phyloP scores from a whole-genome alignment of 306 rosid genomes.

The Quercus berberidifolia region DNA sequence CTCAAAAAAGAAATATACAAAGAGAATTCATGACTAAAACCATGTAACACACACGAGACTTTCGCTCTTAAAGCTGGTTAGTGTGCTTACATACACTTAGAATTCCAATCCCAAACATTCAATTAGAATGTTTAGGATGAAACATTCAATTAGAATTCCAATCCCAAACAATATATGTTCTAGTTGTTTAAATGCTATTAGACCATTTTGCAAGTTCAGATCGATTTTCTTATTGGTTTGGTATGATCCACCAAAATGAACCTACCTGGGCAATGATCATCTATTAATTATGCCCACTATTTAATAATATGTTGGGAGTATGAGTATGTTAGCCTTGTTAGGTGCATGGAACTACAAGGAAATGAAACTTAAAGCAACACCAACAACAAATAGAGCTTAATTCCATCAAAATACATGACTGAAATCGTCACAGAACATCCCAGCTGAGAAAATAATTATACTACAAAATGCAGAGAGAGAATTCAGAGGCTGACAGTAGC shows the following conservation, averaged over 20 bases:
- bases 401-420: neutral
- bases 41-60: no score
- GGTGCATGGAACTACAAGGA: neutral
- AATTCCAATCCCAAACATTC: neutral
- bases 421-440: neutral
- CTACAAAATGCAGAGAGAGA: neutral
- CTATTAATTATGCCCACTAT: neutral
- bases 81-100: neutral
- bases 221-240: neutral
- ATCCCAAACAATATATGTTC: neutral
- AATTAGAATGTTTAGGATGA: neutral
- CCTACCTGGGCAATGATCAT: neutral
- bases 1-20: no score
- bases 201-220: neutral
- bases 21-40: no score
- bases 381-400: neutral
- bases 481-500: slow-evolving; percentile 34
- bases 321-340: neutral
- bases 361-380: neutral
- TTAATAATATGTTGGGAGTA: neutral
- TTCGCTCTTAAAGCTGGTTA: neutral
- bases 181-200: neutral
- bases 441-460: neutral
- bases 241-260: neutral
- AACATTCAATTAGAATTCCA: neutral